Evolutionary conservation across 345 rosid genomes (phyloP), one percentile per base, ranked within the genome.

Genomic region (Stellera chamaejasme): DNA sequence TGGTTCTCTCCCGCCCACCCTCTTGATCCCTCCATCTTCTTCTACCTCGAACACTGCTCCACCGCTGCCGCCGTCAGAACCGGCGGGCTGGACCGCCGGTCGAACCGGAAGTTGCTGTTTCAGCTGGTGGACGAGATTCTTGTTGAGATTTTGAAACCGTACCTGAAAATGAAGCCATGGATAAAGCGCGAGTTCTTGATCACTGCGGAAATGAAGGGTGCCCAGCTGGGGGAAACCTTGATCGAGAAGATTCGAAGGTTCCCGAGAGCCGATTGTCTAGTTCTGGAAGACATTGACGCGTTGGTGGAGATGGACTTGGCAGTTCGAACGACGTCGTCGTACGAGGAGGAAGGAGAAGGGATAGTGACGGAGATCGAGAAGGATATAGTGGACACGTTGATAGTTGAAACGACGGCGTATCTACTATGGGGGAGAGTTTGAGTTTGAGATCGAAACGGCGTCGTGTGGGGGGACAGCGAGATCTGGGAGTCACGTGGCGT

Each of bases 1-100:
- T 78, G 85, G 83, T 79, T 82, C 73, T 83, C 96, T 54, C 79
- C 84, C 15, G 69, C 92, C 1, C 84, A 76, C 26, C 87, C 90
- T 10, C 65, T 88, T 10, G 75, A 92, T 63, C 85, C 93, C 13
- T 80, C 93, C 3, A 79, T 77, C 58, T 92, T 88, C 73, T 60
- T 77, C 67, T 60, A 69, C 47, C 80, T 88, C 50, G 95, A 88
- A 61, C 66, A 61, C 43, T 75, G 62, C 62, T 50, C 68, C 60
- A 43, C 63, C 13, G 45, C 23, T 11, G 16, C 45, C 14, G 7
- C 52, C 16, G 14, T 27, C 41, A 8, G 39, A 32, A 32, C 39
- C 39, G 11, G 46, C 50, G 10, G 57, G 15, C 53, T 87, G 45
- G 19, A 59, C 52, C 87, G 55, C 10, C 78, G 77, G 0, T 78